These are phyloP conservation scores for Stentor coeruleus DNA, from an alignment of 73 alveolate species.

Conservation along the genomic window DNA sequence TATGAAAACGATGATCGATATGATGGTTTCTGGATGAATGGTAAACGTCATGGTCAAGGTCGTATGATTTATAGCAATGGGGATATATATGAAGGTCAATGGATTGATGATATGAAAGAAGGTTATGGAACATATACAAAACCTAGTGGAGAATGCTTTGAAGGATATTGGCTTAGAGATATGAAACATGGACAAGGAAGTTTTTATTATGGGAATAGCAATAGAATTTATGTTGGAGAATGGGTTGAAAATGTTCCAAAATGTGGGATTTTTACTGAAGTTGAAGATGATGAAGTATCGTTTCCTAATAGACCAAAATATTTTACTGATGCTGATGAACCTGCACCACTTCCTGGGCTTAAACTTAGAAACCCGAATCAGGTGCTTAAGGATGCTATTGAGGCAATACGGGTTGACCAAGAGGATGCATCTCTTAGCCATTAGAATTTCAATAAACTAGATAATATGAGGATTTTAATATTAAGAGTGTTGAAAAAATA, in stretches of 20 bases:
- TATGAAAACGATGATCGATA: slow-evolving; percentile 91
- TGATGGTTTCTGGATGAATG: slow-evolving; percentile 96
- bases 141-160: slow-evolving; percentile 85
- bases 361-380: slow-evolving; percentile 68
- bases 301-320: slow-evolving; percentile 39
- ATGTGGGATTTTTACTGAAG: slow-evolving; percentile 87
- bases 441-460: too few species aligned
- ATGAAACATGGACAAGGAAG: slow-evolving; percentile 89
- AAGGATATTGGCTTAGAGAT: slow-evolving; percentile 91
- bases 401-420: slow-evolving; percentile 16
- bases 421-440: too few species aligned
- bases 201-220: slow-evolving; percentile 61
- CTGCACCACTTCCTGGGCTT: slow-evolving; percentile 71
- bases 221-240: slow-evolving; percentile 89
- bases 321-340: slow-evolving; percentile 75
- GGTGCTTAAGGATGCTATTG: slow-evolving; percentile 71
- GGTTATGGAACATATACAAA: slow-evolving; percentile 89
- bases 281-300: slow-evolving; percentile 78
- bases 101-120: slow-evolving; percentile 81
- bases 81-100: slow-evolving; percentile 94
- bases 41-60: slow-evolving; percentile 91
- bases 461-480: too few species aligned
- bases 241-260: slow-evolving; percentile 91
- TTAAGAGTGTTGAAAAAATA: too few species aligned
- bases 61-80: slow-evolving; percentile 91